A percentile compares a stretch with the other conserved stretches of the same genome.
Evolutionary conservation across 768 basidiomycete species (phyloP).

Genomic region (Auricularia sp.): DNA sequence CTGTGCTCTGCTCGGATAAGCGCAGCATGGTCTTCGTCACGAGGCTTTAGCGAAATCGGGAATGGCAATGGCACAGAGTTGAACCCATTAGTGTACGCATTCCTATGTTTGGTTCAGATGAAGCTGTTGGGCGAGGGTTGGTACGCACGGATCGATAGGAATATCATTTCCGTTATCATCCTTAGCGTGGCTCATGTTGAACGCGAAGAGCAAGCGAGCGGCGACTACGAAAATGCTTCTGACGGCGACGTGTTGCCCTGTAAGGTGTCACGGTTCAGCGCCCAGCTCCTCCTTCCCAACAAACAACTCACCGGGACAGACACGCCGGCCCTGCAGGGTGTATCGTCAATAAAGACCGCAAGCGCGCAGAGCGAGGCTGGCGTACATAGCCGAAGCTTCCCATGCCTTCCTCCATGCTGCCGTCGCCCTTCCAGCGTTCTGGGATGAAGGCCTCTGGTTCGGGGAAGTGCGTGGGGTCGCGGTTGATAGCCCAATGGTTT

Average conservation of each 20-base stretch:
- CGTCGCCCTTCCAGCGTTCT: slow-evolving; percentile 41
- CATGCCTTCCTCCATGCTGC: slow-evolving; percentile 40
- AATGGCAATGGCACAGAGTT: slow-evolving; percentile 58
- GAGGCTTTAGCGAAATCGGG: slow-evolving; percentile 43
- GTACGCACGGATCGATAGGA: background rate
- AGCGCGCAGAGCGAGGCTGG: too few species aligned
- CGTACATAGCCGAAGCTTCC: slow-evolving; percentile 47
- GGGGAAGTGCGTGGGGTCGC: slow-evolving; percentile 47
- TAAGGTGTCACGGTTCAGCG: slow-evolving; percentile 12
- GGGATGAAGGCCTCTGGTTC: slow-evolving; percentile 52
- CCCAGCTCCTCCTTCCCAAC: slow-evolving; percentile 36
- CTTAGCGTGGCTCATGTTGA: slow-evolving; percentile 35
- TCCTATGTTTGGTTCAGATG: slow-evolving; percentile 40
- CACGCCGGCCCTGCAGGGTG: slow-evolving; percentile 17
- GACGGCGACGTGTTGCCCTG: slow-evolving; percentile 49
- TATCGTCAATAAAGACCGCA: too few species aligned
- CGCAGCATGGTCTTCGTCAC: slow-evolving; percentile 17
- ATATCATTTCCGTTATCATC: background rate
- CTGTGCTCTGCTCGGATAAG: background rate
- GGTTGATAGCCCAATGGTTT: slow-evolving; percentile 40
- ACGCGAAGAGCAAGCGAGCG: slow-evolving; percentile 55
- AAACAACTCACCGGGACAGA: slow-evolving; percentile 3
- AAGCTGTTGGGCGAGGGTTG: background rate
- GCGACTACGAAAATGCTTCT: slow-evolving; percentile 58
- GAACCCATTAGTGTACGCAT: slow-evolving; percentile 53